A percentile compares a stretch with the other conserved stretches of the same genome.
phyloP scores from a whole-genome alignment of 208 protist genomes.

The Leishmania lainsoni region DNA sequence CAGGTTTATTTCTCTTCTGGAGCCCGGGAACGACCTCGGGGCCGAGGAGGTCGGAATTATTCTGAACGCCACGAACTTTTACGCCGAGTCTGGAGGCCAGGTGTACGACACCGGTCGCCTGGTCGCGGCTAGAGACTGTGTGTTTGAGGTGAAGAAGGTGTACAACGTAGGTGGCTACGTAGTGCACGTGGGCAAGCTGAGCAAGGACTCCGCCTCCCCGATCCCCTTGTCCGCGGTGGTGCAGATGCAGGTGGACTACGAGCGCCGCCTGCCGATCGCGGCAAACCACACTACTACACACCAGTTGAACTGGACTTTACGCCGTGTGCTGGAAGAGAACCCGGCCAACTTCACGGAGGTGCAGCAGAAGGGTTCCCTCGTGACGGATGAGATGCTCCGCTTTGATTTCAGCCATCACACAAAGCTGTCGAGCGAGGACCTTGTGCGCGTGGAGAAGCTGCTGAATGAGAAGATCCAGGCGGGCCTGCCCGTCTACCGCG shows the following conservation, averaged over 20 bases:
- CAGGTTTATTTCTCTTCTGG: slow-evolving; percentile 68
- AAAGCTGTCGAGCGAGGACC: slow-evolving; percentile 81
- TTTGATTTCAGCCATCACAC: slow-evolving; percentile 97
- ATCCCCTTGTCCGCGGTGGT: slow-evolving; percentile 73
- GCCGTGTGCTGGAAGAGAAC: slow-evolving; percentile 87
- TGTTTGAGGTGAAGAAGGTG: slow-evolving; percentile 92
- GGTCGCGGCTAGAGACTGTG: slow-evolving; percentile 67
- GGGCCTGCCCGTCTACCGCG: slow-evolving; percentile 82
- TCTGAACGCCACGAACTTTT: slow-evolving; percentile 97
- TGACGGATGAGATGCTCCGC: slow-evolving; percentile 92
- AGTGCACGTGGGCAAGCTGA: slow-evolving; percentile 95
- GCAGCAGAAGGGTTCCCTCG: slow-evolving; percentile 95
- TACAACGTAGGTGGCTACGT: slow-evolving; percentile 96
- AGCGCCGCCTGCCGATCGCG: slow-evolving; percentile 73
- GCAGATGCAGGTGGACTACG: slow-evolving; percentile 92
- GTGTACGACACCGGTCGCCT: slow-evolving; percentile 95
- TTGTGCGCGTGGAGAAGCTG: slow-evolving; percentile 84
- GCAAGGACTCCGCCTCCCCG: slow-evolving; percentile 49
- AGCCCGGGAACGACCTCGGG: slow-evolving; percentile 44
- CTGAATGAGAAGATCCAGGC: slow-evolving; percentile 90
- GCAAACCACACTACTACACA: slow-evolving; percentile 99
- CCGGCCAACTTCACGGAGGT: slow-evolving; percentile 86
- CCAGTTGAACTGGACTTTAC: slow-evolving; percentile 97
- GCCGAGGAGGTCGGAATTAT: slow-evolving; percentile 91
- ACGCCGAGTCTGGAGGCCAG: slow-evolving; percentile 98